Percentiles rank a stretch among this genome's conserved stretches.
phyloP scores from a whole-genome alignment of 176 grass and related monocot species.

The Tillandsia leiboldiana region DNA sequence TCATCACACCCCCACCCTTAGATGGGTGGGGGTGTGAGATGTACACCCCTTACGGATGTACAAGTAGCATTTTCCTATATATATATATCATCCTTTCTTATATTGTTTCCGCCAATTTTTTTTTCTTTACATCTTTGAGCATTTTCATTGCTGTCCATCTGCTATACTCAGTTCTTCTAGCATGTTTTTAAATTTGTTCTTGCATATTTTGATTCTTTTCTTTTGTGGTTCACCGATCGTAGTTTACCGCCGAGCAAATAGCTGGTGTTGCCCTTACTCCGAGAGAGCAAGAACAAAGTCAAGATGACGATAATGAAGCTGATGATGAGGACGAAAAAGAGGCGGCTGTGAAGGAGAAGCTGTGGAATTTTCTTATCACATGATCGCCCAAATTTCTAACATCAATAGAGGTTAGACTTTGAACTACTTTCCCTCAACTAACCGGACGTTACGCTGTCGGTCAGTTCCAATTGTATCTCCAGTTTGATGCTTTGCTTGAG shows the following conservation, averaged over 20 bases:
- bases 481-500: no score
- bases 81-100: no score
- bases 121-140: background rate
- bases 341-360: slow-evolving; percentile 57
- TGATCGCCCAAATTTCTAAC: slow-evolving; percentile 14
- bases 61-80: no score
- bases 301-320: slow-evolving; percentile 33
- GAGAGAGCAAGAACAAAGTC: slow-evolving; percentile 17
- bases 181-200: background rate
- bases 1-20: no score
- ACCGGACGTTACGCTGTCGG: no score
- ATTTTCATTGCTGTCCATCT: background rate
- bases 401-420: slow-evolving; percentile 27
- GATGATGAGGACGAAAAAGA: slow-evolving; percentile 40
- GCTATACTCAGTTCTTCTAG: no score
- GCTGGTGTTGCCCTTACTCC: slow-evolving; percentile 6
- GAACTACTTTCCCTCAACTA: background rate
- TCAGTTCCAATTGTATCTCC: no score
- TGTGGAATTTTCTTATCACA: slow-evolving; percentile 90
- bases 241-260: slow-evolving; percentile 37
- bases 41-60: no score
- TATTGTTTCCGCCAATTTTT: background rate
- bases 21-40: no score
- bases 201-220: slow-evolving; percentile 1
- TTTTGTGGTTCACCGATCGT: slow-evolving; percentile 5